Evolutionary conservation across 805 yeast species (phyloP).

Genomic region (Candida easanensis): DNA sequence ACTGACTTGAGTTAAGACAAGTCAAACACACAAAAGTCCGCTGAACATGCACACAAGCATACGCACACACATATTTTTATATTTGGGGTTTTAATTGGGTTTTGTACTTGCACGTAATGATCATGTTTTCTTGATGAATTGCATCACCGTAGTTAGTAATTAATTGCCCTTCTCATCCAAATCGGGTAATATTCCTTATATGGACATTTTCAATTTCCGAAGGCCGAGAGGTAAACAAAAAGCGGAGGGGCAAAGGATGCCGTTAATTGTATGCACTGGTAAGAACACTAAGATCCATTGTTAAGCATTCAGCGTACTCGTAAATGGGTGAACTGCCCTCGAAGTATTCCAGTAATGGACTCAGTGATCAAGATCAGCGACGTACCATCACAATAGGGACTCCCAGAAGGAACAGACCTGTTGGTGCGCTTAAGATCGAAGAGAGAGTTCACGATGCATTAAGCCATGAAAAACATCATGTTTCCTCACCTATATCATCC

Average conservation of each 20-base stretch:
- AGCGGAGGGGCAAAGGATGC: background rate
- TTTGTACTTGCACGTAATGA: constrained; percentile 17
- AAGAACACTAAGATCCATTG: too few relatives aligned
- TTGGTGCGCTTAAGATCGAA: constrained; percentile 27
- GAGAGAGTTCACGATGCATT: constrained; percentile 22
- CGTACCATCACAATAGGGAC: constrained; percentile 18
- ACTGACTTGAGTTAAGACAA: background rate
- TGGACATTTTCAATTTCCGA: too few relatives aligned
- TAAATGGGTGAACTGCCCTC: constrained; percentile 25
- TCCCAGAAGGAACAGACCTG: constrained; percentile 19
- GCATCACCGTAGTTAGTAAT: too few relatives aligned
- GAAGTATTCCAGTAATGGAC: constrained; percentile 23
- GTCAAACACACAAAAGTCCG: constrained; percentile 1
- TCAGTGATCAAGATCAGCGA: constrained; percentile 17
- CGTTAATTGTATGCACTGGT: background rate
- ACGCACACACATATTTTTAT: constrained; percentile 3
- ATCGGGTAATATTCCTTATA: too few relatives aligned
- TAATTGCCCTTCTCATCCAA: too few relatives aligned
- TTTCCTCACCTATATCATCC: too few relatives aligned
- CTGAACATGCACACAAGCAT: constrained; percentile 2
- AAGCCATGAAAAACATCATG: background rate
- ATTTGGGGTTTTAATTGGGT: constrained; percentile 14
- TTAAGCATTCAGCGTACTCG: background rate
- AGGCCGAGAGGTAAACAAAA: background rate
- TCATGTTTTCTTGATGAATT: constrained; percentile 18